Base-by-base conservation (phyloP, 495 filamentous ascomycete genomes). In the Amorphotheca resinae region DNA sequence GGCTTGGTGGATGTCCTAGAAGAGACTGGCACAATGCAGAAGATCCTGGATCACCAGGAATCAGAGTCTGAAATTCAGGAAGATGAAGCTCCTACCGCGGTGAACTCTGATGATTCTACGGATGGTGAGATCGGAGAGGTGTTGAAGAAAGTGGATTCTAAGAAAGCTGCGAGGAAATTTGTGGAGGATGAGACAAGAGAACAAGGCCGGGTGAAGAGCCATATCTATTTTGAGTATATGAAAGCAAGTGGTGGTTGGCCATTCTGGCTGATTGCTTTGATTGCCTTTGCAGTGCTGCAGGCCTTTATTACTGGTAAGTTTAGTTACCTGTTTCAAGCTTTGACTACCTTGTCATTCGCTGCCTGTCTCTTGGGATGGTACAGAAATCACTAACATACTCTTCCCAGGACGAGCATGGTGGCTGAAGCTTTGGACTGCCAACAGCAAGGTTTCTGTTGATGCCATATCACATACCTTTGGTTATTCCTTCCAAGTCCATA, bases 151-250 rank as follows among this genome's bases (percentile, higher is more conserved):
- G 53, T 65, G 0, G 23, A 61, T 37, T 53, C 66, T 9, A 56
- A 52, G 22, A 44, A 46, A 33, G 48, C 48, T n/a, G 45, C 31
- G 21, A 83, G 76, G 51, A 73, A 76, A 52, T 89, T 88, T 45
- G 70, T 82, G 31, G 76, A 84, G 50, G 83, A 86, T 1, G 85
- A 93, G 51, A 68, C 63, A 15, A 64, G 76, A 46, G 80, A 84
- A 48, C 64, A 65, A 22, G 85, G 85, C 3, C 63, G 71, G 9
- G 71, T 93, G 16, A 74, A 72, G 40, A 62, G 65, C 9, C 55
- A 57, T 1, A 66, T 89, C 6, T 93, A 88, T 42, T 53, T 60
- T 12, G 64, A 66, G 2, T 91, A 87, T 44, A 48, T 93, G 0
- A 64, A 61, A 17, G 68, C 77, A 1, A 77, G 74, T 54, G 85